phyloP scores from a whole-genome alignment of 345 rosid species.

The Gossypium anomalum region DNA sequence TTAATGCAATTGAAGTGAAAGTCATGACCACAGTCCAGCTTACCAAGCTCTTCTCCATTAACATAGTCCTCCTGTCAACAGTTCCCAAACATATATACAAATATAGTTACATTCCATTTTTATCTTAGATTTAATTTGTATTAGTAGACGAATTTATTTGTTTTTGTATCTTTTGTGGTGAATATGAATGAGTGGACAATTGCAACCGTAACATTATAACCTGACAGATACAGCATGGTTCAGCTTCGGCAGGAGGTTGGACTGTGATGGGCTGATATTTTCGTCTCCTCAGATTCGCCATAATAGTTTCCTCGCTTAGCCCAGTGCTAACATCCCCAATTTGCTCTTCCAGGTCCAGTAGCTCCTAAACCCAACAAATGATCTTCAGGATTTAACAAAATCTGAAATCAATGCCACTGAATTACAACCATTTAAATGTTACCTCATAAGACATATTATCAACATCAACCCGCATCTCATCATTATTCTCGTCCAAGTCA shows the following conservation, averaged over 20 bases:
- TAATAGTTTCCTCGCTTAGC: slow-evolving; percentile 23
- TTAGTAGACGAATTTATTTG: no score
- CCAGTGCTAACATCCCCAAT: slow-evolving; percentile 27
- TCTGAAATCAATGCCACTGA: not conserved
- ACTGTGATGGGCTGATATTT: slow-evolving; percentile 12
- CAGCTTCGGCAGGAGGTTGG: not conserved
- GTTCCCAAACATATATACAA: not conserved
- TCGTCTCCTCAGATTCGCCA: slow-evolving; percentile 9
- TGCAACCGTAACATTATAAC: slow-evolving; percentile 14
- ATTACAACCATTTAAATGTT: not conserved
- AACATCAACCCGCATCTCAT: slow-evolving; percentile 27
- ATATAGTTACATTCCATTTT: not conserved
- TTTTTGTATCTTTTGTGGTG: no score
- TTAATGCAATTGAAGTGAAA: slow-evolving; percentile 37
- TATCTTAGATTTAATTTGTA: not conserved
- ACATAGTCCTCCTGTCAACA: slow-evolving; percentile 30
- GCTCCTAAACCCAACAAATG: slow-evolving; percentile 20
- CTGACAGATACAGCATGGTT: slow-evolving; percentile 40
- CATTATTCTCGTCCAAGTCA: not conserved
- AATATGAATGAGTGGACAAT: no score
- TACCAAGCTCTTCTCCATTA: slow-evolving; percentile 25
- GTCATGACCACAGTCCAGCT: slow-evolving; percentile 35
- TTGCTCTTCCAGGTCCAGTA: slow-evolving; percentile 26
- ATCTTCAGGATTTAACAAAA: not conserved
- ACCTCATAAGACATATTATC: slow-evolving; percentile 39